Percentiles rank a stretch among this genome's conserved stretches.
Evolutionary conservation across 805 yeast species (phyloP).

Genomic region (Yarrowia divulgata): DNA sequence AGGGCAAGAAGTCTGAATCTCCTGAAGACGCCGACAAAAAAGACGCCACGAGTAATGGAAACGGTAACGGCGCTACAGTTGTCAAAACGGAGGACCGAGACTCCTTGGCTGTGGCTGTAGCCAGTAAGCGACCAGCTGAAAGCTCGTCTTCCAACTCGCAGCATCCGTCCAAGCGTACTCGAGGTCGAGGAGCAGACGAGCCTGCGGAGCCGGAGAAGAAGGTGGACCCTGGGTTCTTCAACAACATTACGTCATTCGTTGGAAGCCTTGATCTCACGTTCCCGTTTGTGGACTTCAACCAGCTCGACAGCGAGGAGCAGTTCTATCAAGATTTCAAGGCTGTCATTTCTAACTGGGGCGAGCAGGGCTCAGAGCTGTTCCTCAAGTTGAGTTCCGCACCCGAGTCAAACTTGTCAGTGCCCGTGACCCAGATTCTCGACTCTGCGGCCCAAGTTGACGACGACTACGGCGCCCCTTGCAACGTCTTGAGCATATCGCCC

Average conservation of each 20-base stretch:
- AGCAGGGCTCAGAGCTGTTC: conserved; percentile 33
- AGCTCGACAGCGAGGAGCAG: conserved; percentile 21
- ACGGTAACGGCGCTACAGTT: not conserved
- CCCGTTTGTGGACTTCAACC: not conserved
- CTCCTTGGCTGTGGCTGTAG: no score
- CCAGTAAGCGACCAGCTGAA: conserved; percentile 7
- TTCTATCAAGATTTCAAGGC: conserved; percentile 29
- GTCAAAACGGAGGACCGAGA: not conserved
- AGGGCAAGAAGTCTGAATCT: not conserved
- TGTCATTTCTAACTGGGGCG: conserved; percentile 31
- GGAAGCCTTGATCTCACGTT: not conserved
- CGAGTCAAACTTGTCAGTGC: conserved; percentile 31
- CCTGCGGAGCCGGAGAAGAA: not conserved
- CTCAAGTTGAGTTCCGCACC: conserved; percentile 29
- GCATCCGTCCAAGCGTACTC: conserved; percentile 24
- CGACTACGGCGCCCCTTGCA: not conserved
- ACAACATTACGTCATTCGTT: conserved; percentile 9
- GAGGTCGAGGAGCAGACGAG: conserved; percentile 25
- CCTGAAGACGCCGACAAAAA: not conserved
- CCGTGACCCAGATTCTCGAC: conserved; percentile 36
- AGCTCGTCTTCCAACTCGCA: not conserved
- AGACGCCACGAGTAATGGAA: not conserved
- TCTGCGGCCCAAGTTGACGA: conserved; percentile 33
- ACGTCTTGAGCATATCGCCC: not conserved
- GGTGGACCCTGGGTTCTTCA: conserved; percentile 30